Base-by-base conservation (phyloP, 1,284 basidiomycete species). In the Heterobasidion parviporum region DNA sequence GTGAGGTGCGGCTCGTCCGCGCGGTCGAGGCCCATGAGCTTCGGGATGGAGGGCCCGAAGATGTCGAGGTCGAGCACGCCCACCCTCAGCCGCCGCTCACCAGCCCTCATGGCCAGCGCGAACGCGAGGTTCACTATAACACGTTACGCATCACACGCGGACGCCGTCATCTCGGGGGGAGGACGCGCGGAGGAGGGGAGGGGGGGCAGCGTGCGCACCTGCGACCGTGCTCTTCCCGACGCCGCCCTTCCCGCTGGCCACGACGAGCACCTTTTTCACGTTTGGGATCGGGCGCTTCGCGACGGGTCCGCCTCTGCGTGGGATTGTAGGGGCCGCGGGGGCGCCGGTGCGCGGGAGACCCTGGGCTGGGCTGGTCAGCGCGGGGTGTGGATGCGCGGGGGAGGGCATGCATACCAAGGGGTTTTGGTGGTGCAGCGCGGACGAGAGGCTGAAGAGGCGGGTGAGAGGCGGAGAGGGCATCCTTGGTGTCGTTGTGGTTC, bases 161-260 rank as follows among this genome's bases (percentile, higher is more conserved):
- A n/a, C 38, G 10, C 32, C 9, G 46, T 45, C 20, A 18, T 16
- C 36, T 38, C 32, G 48, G 12, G 8, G 12, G 15, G 18, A 55
- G 34, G 55, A 56, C 38, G 12, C 51, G 16, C 8, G 35, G 4
- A 8, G 26, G 20, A 33, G 1, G 38, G 26, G 20, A 33, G 1
- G 38, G 6, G 3, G 38, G 10, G n/a, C 38, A 41, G n/a, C 12
- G 10, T 16, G 68, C 75, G 50, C 58, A 92, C 92, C 89, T 52
- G 95, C 90, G 38, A 98, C 77, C 0, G 95, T 98, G 62, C 92
- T 95, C 73, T 99, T 99, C 7, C 96, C 96, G 1, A 98, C 96
- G 1, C 96, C 96, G 38, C 96, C 97, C 67, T 98, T 98, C 14
- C 94, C 96, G 62, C 91, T 94, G 1, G 94, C 91, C 0, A 99